Evolutionary conservation across 805 yeast genomes (phyloP), one percentile per base, ranked within the genome.

Genomic region (Wickerhamomyces kurtzmanii): DNA sequence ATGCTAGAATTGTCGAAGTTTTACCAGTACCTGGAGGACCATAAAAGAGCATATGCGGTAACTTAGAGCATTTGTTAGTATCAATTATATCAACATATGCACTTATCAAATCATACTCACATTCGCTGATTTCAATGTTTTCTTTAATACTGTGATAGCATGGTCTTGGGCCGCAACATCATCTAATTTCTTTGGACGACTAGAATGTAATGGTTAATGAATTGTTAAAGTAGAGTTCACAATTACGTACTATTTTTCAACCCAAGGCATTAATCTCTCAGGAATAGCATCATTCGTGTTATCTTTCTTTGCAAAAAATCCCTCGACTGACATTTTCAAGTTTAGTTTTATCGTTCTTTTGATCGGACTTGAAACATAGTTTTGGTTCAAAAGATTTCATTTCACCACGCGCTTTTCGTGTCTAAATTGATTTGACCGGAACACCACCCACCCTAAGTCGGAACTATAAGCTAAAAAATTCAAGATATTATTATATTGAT

Each of bases 1-100:
- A 58, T 3, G 94, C 94, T 31, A 85, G 57, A 17, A 84, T 78
- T 0, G 95, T 85, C 3, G 94, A 83, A 0, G 95, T 84, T 45
- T 84, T 84, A 37, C 95, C 95, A 0, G 94, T 84, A 12, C 95
- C 95, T 26, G 95, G 94, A 1, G 95, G 94, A 0, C 95, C 95
- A 48, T 84, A 85, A 57, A 84, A 84, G 21, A 84, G 55, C 91
- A 84, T 79, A 51, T 84, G 95, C 4, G 97, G 96, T 31, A 84
- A 57, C 30, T 42, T 29, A 12, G 7, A 32, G n/a, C 11, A n/a
- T n/a, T n/a, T n/a, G n/a, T 6, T 8, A 58, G 59, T 15, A 53
- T 36, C 32, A 32, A 26, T 10, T 12, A 5, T 19, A 26, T 27
- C 12, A 24, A 22, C 15, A n/a, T 14, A 22, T 14, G 10, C 19